Evolutionary conservation across 257 asterid species (phyloP).

Genomic region (Nicotiana noctiflora): DNA sequence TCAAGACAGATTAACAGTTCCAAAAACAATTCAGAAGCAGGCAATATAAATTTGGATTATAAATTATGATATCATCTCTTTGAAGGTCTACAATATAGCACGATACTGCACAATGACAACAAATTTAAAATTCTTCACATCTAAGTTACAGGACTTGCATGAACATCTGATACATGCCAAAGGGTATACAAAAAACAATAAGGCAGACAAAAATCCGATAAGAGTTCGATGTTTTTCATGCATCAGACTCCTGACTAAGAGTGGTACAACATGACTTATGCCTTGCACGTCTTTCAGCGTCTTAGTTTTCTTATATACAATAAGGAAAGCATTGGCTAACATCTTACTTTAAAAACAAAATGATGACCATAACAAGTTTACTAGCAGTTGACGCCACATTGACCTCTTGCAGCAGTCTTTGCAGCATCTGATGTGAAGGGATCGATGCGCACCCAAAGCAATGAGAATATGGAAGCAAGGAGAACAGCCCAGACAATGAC

Average conservation of each 20-base stretch:
- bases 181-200: constrained; percentile 13
- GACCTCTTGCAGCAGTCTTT: constrained; percentile 45
- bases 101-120: not conserved
- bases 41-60: too few species aligned
- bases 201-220: not conserved
- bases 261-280: constrained; percentile 9
- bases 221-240: not conserved
- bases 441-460: constrained; percentile 87
- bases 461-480: constrained; percentile 85
- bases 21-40: not conserved
- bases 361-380: not conserved
- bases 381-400: constrained; percentile 74
- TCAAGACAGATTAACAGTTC: not conserved
- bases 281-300: not conserved
- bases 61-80: not conserved
- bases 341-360: not conserved
- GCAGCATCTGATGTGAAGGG: constrained; percentile 60
- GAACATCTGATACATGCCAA: not conserved
- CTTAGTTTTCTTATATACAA: constrained; percentile 12
- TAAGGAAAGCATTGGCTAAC: not conserved
- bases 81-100: not conserved
- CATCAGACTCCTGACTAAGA: constrained; percentile 6
- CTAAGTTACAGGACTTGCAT: not conserved
- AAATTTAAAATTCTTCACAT: not conserved
- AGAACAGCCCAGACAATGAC: constrained; percentile 93